Evolutionary conservation across 441 rosid genomes (phyloP), one percentile per base, ranked within the genome.

Genomic region (Erysimum cheiri): DNA sequence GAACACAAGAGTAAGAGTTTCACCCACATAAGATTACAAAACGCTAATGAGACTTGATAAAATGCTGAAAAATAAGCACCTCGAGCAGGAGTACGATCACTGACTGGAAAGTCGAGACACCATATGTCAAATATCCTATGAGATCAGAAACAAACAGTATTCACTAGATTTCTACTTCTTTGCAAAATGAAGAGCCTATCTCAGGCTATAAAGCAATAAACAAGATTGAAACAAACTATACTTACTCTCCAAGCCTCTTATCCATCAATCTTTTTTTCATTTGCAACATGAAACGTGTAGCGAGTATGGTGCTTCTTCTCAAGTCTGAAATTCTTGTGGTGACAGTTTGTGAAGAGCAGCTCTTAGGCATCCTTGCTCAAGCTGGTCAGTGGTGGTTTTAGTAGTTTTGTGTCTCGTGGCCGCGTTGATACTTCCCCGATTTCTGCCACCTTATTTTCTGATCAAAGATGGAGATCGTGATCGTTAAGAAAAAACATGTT

Each of bases 291-390:
- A 9, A 40, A 17, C 43, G 65, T 53, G 52, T 36, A 26, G 31
- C 14, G 24, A 57, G 39, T 71, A 22, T 37, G 24, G 3, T 69
- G 53, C 3, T 55, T 62, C 12, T 32, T 33, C 37, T 24, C 33
- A 57, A 48, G 13, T 60, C 22, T 62, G 14, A 39, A 58, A 22
- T 62, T 40, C 64, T 55, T 13, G 62, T 32, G 71, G 22, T 19
- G 54, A 57, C 94, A 89, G 91, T 86, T 76, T 89, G 96, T 52
- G 96, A 93, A 75, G 96, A 93, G 47, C 75, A 88, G 60, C 60
- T 85, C 11, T 52, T 88, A 81, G 95, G 95, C 58, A 84, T 92
- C 71, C 87, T 1, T 79, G 73, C 73, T 54, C 85, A 72, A 86
- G 90, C 72, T 87, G 98, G 93, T 80, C 83, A 83, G 92, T 88